Base-by-base conservation (phyloP, 139 green algal genomes). In the Diplosphaera chodatii region DNA sequence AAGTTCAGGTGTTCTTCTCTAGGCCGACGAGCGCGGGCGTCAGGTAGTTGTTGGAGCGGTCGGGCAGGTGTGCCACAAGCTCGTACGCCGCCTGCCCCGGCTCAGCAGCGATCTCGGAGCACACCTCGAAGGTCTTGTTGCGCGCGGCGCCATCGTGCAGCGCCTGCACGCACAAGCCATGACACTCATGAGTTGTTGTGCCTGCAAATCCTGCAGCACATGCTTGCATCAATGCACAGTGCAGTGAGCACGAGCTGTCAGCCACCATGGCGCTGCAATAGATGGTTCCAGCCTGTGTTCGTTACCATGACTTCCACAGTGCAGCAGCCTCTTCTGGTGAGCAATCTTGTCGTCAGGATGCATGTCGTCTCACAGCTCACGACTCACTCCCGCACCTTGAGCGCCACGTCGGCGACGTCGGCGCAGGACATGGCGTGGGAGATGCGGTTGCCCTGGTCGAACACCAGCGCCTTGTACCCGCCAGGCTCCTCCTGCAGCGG, bases 81-180 rank as follows among this genome's bases (percentile, higher is more conserved):
- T 98, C 93, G 76, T 95, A 98, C 68, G 83, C 70, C 32, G 84
- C 74, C 41, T 87, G 59, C 10, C 82, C 86, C 41, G 81, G 76
- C 37, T 91, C 79, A 0, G 81, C 66, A 64, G 78, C 73, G 70
- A 90, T 88, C 79, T 98, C 93, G 75, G 92, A 92, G 74, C 86
- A 93, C 30, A 99, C 91, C 56, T 99, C 96, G 68, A 99, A 99
- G 0, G 92, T 96, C 86, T 97, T 98, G 87, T 99, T 99, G 48
- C 85, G 80, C 0, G 94, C 95, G 30, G 72, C 74, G 30, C 71
- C 63, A 69, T 91, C 82, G 68, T 92, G 87, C 73, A 96, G 75
- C 22, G 90, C 85, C 48, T 59, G 29, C 87, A 63, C 70, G 4
- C 3, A 3, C 48, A 23, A 23, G 63, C 3, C 18, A 16, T 23